These are phyloP conservation scores for Schwanniomyces sp. DNA, from an alignment of 805 yeast species.

Conservation along the genomic window DNA sequence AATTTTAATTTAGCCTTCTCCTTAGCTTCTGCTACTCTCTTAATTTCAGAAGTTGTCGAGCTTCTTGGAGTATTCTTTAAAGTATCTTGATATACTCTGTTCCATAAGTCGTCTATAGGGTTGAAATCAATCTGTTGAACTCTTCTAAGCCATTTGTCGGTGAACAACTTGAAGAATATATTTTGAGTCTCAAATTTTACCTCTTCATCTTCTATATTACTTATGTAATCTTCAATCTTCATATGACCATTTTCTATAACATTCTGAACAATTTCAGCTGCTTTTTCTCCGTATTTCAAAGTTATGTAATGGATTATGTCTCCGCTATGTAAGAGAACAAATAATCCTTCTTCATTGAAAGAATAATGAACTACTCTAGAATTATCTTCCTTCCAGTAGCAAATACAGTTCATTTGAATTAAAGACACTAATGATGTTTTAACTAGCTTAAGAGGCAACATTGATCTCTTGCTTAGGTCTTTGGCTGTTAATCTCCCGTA, in stretches of 20 bases:
- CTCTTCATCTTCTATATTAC: slow-evolving; percentile 19
- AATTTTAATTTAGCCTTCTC: slow-evolving; percentile 46
- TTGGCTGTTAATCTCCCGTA: slow-evolving; percentile 63
- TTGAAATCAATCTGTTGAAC: slow-evolving; percentile 29
- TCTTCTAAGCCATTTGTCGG: slow-evolving; percentile 37
- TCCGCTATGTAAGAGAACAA: slow-evolving; percentile 71
- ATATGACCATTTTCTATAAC: slow-evolving; percentile 70
- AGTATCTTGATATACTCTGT: slow-evolving; percentile 32
- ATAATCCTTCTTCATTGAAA: slow-evolving; percentile 63
- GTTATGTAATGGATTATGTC: slow-evolving; percentile 61
- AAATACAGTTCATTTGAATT: slow-evolving; percentile 76
- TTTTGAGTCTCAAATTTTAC: slow-evolving; percentile 13
- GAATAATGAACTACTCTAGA: slow-evolving; percentile 47
- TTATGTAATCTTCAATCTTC: slow-evolving; percentile 48
- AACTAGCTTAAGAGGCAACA: slow-evolving; percentile 49
- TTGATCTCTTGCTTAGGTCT: slow-evolving; percentile 51
- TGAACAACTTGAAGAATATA: slow-evolving; percentile 25
- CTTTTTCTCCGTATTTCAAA: slow-evolving; percentile 39
- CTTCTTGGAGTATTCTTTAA: slow-evolving; percentile 35
- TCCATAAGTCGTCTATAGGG: slow-evolving; percentile 41
- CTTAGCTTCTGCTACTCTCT: slow-evolving; percentile 58
- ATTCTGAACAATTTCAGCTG: slow-evolving; percentile 67
- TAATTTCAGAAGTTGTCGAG: slow-evolving; percentile 38
- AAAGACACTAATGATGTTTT: slow-evolving; percentile 71
- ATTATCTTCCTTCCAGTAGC: slow-evolving; percentile 54